A percentile compares a stretch with the other conserved stretches of the same genome.
These are phyloP conservation scores for Fennellomyces sp. DNA, from an alignment of 371 early-diverging fungal species.

Conservation along the genomic window DNA sequence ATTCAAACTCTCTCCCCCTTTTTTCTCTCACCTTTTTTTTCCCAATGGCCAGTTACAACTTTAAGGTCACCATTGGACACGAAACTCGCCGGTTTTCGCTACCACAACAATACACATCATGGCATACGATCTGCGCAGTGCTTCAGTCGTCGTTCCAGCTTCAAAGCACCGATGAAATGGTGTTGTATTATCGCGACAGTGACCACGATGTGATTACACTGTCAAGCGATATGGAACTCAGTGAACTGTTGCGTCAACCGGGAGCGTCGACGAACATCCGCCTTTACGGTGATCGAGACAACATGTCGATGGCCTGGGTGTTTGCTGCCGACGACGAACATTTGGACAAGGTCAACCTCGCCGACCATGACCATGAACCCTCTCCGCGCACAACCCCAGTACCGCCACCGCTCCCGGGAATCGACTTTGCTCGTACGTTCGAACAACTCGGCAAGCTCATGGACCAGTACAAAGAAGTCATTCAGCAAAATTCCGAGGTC, in stretches of 20 bases:
- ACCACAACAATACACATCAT: constrained; percentile 2
- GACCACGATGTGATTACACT: constrained; percentile 18
- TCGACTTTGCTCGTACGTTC: constrained; percentile 1
- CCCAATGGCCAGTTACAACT: neutral
- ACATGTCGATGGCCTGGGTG: constrained; percentile 8
- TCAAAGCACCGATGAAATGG: neutral
- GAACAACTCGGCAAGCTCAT: constrained; percentile 10
- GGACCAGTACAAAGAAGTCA: constrained; percentile 6
- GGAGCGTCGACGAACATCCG: constrained; percentile 6
- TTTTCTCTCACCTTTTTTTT: neutral
- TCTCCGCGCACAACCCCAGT: neutral
- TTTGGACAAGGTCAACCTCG: neutral
- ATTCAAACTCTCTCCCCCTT: neutral
- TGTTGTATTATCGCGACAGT: constrained; percentile 16
- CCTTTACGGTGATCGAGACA: constrained; percentile 9
- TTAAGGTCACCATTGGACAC: constrained; percentile 15
- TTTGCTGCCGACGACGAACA: constrained; percentile 7
- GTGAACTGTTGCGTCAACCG: constrained; percentile 12
- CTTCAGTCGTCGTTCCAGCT: constrained; percentile 9
- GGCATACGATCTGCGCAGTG: constrained; percentile 7
- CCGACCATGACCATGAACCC: neutral
- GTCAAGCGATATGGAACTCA: constrained; percentile 16
- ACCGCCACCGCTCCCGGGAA: neutral
- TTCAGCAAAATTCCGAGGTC: constrained; percentile 9
- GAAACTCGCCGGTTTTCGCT: constrained; percentile 13